Evolutionary conservation across 257 asterid genomes (phyloP).

Genomic region (Jasminum sambac): DNA sequence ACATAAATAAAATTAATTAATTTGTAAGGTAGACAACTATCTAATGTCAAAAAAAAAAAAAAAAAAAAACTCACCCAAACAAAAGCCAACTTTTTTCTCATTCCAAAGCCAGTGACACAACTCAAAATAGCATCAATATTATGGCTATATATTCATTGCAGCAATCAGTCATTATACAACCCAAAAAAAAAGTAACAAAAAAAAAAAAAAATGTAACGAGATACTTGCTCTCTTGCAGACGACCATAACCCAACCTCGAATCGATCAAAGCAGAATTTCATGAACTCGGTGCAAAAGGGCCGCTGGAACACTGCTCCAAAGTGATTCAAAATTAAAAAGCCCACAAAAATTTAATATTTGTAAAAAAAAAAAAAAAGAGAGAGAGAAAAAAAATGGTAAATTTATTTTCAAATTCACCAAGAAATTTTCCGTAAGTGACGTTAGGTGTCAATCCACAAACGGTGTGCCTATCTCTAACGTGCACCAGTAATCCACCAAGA

Average conservation of each 20-base stretch:
- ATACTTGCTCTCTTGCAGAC: conserved; percentile 30
- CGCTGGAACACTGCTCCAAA: conserved; percentile 44
- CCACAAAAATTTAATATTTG: background rate
- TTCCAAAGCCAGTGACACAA: conserved; percentile 35
- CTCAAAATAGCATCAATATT: conserved; percentile 42
- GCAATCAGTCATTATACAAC: too few species aligned
- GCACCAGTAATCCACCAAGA: conserved; percentile 58
- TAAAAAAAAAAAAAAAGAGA: too few species aligned
- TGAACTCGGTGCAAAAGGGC: conserved; percentile 56
- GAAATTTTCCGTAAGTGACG: conserved; percentile 33
- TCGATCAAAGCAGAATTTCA: conserved; percentile 54
- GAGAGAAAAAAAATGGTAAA: too few species aligned
- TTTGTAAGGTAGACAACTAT: too few species aligned
- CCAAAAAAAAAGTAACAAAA: background rate
- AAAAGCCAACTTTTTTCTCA: conserved; percentile 41
- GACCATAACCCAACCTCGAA: conserved; percentile 71
- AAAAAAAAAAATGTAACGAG: too few species aligned
- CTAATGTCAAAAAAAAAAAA: too few species aligned
- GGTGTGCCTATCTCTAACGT: conserved; percentile 3
- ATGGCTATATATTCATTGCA: conserved; percentile 33
- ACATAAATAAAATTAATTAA: too few species aligned
- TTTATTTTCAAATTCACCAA: conserved; percentile 24
- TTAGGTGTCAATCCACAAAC: conserved; percentile 42
- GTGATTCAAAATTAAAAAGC: background rate
- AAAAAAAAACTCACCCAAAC: conserved; percentile 57